These are phyloP conservation scores for Fusarium anthophilum DNA, from an alignment of 2,329 filamentous ascomycete genomes.

Conservation along the genomic window DNA sequence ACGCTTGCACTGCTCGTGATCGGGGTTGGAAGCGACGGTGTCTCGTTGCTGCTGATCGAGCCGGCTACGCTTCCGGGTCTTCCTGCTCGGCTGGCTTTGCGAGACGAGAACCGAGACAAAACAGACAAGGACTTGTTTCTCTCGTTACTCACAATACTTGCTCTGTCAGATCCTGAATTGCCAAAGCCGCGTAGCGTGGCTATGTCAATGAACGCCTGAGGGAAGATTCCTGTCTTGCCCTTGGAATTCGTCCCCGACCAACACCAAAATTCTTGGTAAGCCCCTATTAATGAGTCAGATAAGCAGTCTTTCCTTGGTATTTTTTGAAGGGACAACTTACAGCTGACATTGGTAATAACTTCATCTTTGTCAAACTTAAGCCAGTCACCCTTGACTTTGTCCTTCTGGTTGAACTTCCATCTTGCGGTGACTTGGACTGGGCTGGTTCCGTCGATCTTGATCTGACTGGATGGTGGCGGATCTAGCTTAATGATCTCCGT, in stretches of 20 bases:
- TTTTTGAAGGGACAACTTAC: slow-evolving; percentile 48
- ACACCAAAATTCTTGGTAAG: slow-evolving; percentile 62
- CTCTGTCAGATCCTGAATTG: slow-evolving; percentile 42
- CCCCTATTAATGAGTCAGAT: slow-evolving; percentile 47
- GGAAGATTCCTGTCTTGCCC: slow-evolving; percentile 64
- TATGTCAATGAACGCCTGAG: slow-evolving; percentile 58
- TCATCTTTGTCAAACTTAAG: slow-evolving; percentile 73
- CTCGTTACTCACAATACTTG: slow-evolving; percentile 48
- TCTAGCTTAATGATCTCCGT: slow-evolving; percentile 60
- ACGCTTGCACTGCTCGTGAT: slow-evolving; percentile 13
- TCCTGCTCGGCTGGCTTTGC: slow-evolving; percentile 41
- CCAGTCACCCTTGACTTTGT: slow-evolving; percentile 55
- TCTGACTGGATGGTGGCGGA: slow-evolving; percentile 56
- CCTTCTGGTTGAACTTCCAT: slow-evolving; percentile 64
- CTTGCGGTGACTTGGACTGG: slow-evolving; percentile 59
- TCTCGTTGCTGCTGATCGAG: slow-evolving; percentile 47
- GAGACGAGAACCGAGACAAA: slow-evolving; percentile 48
- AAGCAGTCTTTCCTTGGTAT: neutral
- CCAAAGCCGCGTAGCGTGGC: slow-evolving; percentile 54
- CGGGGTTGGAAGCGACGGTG: slow-evolving; percentile 30
- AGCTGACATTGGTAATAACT: slow-evolving; percentile 70
- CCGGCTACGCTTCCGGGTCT: slow-evolving; percentile 48
- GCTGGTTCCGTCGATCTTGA: slow-evolving; percentile 58
- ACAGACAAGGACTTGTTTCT: slow-evolving; percentile 47
- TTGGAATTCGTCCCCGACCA: slow-evolving; percentile 64